phyloP scores from a whole-genome alignment of 2,329 filamentous ascomycete species.

The Sporothrix sp. region DNA sequence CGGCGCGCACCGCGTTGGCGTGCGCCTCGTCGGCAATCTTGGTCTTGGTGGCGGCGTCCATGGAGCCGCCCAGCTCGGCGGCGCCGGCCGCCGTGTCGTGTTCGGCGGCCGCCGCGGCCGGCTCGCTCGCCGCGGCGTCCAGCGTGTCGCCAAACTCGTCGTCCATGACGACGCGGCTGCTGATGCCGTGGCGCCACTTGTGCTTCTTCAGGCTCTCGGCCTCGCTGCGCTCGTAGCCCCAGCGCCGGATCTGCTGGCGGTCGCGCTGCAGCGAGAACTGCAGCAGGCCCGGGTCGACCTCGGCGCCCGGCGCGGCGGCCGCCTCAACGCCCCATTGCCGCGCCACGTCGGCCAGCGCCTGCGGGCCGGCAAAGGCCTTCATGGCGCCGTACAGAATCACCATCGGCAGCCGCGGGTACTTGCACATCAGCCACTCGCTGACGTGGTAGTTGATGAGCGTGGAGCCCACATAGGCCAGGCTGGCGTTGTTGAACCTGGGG shows the following conservation, averaged over 20 bases:
- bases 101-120: constrained; percentile 9
- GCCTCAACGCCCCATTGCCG: constrained; percentile 85
- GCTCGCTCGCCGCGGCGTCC: constrained; percentile 6
- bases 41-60: constrained; percentile 20
- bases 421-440: constrained; percentile 76
- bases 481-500: constrained; percentile 77
- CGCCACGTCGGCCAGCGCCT: constrained; percentile 63
- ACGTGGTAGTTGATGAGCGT: constrained; percentile 83
- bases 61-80: constrained; percentile 9
- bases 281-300: constrained; percentile 84
- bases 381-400: constrained; percentile 77
- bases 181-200: constrained; percentile 59
- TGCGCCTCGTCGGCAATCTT: constrained; percentile 26
- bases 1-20: constrained; percentile 68
- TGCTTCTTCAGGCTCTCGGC: constrained; percentile 34
- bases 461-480: constrained; percentile 69
- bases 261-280: constrained; percentile 56
- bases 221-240: constrained; percentile 45
- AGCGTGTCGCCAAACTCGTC: constrained; percentile 71
- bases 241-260: constrained; percentile 37
- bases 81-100: constrained; percentile 16
- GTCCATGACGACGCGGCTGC: constrained; percentile 69
- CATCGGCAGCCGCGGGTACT: constrained; percentile 85
- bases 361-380: constrained; percentile 70
- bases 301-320: constrained; percentile 75